These are phyloP conservation scores for Fusarium oxysporum DNA, from an alignment of 2,329 filamentous ascomycete species.

Conservation along the genomic window DNA sequence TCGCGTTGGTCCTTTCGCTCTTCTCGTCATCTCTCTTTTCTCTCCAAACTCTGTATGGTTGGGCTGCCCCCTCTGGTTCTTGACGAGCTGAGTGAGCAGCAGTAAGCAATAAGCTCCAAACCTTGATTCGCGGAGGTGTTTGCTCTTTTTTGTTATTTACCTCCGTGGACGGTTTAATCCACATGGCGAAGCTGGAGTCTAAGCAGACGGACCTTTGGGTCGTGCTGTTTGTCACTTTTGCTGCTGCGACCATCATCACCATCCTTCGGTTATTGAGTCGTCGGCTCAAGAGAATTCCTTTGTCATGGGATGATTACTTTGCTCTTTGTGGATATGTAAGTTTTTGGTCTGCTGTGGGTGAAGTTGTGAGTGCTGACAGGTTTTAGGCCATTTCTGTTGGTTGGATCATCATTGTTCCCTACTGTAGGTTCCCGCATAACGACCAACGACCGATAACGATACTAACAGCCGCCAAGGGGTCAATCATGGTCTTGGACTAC, in stretches of 20 bases:
- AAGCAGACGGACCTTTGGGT: slow-evolving; percentile 30
- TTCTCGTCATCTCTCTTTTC: background rate
- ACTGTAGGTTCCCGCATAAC: slow-evolving; percentile 11
- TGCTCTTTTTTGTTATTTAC: background rate
- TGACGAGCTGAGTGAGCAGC: slow-evolving; percentile 4
- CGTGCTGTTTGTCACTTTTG: slow-evolving; percentile 32
- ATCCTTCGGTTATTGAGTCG: slow-evolving; percentile 31
- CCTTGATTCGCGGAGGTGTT: background rate
- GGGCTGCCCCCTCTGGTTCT: slow-evolving; percentile 5
- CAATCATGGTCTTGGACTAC: slow-evolving; percentile 28
- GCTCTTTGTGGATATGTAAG: slow-evolving; percentile 33
- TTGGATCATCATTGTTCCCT: slow-evolving; percentile 34
- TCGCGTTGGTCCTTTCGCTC: slow-evolving; percentile 2
- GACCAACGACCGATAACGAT: too few species aligned
- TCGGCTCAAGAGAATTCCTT: slow-evolving; percentile 20
- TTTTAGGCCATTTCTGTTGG: slow-evolving; percentile 21
- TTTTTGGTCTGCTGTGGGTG: background rate
- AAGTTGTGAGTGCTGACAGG: background rate
- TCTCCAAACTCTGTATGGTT: background rate
- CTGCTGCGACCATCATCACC: slow-evolving; percentile 32
- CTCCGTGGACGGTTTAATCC: background rate
- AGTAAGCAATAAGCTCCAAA: background rate
- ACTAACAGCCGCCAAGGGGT: slow-evolving; percentile 28
- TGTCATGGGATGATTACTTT: slow-evolving; percentile 41
- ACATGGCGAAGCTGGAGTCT: slow-evolving; percentile 15